These are phyloP conservation scores for Monosporascus sp. DNA, from an alignment of 2,329 filamentous ascomycete genomes.

Conservation along the genomic window DNA sequence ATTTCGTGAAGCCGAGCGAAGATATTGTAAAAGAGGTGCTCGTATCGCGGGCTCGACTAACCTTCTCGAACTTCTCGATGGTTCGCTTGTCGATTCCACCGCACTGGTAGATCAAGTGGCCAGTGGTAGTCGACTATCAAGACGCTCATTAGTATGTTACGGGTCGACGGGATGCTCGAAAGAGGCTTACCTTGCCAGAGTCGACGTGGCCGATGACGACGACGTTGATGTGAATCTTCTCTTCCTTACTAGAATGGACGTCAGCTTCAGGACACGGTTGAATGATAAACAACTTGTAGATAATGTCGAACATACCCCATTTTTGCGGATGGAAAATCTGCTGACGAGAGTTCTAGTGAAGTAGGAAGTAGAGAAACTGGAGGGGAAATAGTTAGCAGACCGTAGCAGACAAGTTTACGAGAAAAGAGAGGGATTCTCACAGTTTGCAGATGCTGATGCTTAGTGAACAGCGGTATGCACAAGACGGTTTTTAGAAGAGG, in stretches of 20 bases:
- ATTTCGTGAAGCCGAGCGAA: background rate
- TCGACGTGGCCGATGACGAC: conserved; percentile 96
- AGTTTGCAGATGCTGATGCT: conserved; percentile 32
- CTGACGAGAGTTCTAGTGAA: conserved; percentile 7
- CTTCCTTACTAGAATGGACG: conserved; percentile 68
- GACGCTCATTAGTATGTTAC: conserved; percentile 18
- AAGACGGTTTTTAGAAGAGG: conserved; percentile 28
- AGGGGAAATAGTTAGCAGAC: conserved; percentile 2
- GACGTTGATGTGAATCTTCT: conserved; percentile 95
- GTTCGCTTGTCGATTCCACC: conserved; percentile 99
- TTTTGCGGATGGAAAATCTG: conserved; percentile 23
- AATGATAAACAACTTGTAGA: background rate
- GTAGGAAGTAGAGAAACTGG: conserved; percentile 10
- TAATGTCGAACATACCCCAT: conserved; percentile 29
- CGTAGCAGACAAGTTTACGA: background rate
- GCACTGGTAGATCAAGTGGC: conserved; percentile 99
- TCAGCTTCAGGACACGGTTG: conserved; percentile 4
- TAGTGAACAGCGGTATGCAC: conserved; percentile 33
- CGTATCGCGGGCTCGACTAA: conserved; percentile 38
- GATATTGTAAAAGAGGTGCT: background rate
- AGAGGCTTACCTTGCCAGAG: conserved; percentile 72
- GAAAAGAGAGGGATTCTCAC: conserved; percentile 12
- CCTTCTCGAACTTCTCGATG: conserved; percentile 99
- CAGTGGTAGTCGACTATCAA: conserved; percentile 42
- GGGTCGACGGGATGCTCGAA: conserved; percentile 14